These are phyloP conservation scores for Conringia planisiliqua DNA, from an alignment of 345 rosid species.

Conservation along the genomic window DNA sequence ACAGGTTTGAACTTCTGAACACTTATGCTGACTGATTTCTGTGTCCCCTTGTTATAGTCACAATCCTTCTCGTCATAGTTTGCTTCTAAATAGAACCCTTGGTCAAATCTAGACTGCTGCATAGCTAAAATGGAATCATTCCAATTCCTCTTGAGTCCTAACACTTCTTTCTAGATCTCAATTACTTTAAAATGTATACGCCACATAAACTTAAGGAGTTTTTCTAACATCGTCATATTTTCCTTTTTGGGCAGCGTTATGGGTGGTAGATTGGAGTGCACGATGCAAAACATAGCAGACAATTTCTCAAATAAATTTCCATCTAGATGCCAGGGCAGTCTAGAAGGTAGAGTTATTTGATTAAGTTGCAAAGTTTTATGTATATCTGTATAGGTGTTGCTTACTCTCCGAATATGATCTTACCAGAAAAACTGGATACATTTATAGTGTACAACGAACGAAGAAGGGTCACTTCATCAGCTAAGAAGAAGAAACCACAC, in stretches of 20 bases:
- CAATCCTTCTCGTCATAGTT: neutral
- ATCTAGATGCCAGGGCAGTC: slow-evolving; percentile 59
- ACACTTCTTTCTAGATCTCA: neutral
- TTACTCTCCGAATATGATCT: slow-evolving; percentile 9
- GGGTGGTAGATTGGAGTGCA: slow-evolving; percentile 96
- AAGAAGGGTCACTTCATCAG: slow-evolving; percentile 88
- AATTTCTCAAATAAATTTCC: slow-evolving; percentile 59
- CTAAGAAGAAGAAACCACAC: slow-evolving; percentile 79
- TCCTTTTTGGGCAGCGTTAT: slow-evolving; percentile 44
- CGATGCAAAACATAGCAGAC: slow-evolving; percentile 97
- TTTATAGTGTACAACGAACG: slow-evolving; percentile 81
- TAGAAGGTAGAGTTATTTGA: slow-evolving; percentile 55
- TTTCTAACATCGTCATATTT: slow-evolving; percentile 12
- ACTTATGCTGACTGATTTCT: slow-evolving; percentile 10
- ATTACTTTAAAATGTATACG: neutral
- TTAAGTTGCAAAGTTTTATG: slow-evolving; percentile 1
- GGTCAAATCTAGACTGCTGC: neutral
- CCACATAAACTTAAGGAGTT: neutral
- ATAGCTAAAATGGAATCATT: neutral
- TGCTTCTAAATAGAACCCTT: neutral
- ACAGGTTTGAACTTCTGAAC: slow-evolving; percentile 49
- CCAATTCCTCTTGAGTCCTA: neutral
- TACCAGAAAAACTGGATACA: slow-evolving; percentile 69
- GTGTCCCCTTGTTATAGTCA: neutral
- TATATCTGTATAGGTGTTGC: slow-evolving; percentile 1